A percentile compares a stretch with the other conserved stretches of the same genome.
Evolutionary conservation across 176 grass and related monocot species (phyloP).

Genomic region (Ampelocalamus luodianensis): DNA sequence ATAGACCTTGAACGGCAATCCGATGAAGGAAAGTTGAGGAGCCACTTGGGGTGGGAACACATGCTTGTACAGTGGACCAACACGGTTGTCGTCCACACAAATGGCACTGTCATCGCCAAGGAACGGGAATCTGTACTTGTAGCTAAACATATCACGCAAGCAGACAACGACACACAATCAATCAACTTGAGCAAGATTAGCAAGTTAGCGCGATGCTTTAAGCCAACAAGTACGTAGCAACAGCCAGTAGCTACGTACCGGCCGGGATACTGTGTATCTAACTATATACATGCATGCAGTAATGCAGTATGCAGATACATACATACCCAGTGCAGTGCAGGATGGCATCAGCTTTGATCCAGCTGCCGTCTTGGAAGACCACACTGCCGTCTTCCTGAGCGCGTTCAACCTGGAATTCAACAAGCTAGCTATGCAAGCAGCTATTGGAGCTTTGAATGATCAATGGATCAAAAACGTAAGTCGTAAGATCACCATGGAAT

Average conservation of each 20-base stretch:
- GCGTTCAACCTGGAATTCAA: slow-evolving; percentile 28
- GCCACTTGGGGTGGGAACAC: slow-evolving; percentile 61
- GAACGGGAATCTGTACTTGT: slow-evolving; percentile 64
- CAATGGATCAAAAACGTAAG: background rate
- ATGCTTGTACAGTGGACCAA: slow-evolving; percentile 78
- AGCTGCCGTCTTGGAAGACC: slow-evolving; percentile 62
- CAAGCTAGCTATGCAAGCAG: background rate
- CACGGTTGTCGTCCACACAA: slow-evolving; percentile 63
- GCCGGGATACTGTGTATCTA: too few relatives aligned
- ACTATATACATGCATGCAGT: too few relatives aligned
- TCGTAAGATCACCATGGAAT: slow-evolving; percentile 64
- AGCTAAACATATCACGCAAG: slow-evolving; percentile 36
- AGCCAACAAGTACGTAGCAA: too few relatives aligned
- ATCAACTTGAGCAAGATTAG: slow-evolving; percentile 27
- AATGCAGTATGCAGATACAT: background rate
- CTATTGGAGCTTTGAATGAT: too few relatives aligned
- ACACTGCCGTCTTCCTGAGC: slow-evolving; percentile 59
- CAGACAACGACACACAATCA: too few relatives aligned
- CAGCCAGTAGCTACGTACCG: too few relatives aligned
- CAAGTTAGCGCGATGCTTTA: background rate
- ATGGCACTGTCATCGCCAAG: slow-evolving; percentile 44
- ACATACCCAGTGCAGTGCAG: slow-evolving; percentile 76
- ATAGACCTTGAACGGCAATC: slow-evolving; percentile 60
- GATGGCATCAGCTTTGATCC: slow-evolving; percentile 66
- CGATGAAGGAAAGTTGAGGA: slow-evolving; percentile 68